Percentiles rank a stretch among this genome's conserved stretches.
These are phyloP conservation scores for Cochlearia excelsa DNA, from an alignment of 345 rosid species.

Conservation along the genomic window DNA sequence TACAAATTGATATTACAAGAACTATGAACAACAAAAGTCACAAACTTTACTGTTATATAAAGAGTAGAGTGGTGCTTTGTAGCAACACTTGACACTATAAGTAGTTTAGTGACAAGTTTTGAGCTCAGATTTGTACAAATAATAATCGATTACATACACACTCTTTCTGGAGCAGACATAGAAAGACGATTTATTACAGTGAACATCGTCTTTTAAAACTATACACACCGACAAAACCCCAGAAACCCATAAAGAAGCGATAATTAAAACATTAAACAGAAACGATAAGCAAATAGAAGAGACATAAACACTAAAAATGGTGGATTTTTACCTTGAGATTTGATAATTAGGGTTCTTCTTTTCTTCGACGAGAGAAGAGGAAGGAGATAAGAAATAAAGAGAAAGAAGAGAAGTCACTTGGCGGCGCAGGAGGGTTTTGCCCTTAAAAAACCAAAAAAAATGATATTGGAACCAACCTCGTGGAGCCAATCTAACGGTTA, in stretches of 20 bases:
- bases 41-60: no score
- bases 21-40: no score
- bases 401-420: conserved; percentile 5
- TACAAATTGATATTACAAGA: background rate
- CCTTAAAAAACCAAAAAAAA: conserved; percentile 13
- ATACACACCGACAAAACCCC: conserved; percentile 5
- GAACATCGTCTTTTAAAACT: background rate
- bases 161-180: conserved; percentile 2
- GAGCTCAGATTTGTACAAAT: no score
- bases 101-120: no score
- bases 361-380: conserved; percentile 9
- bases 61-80: no score
- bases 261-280: background rate
- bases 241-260: background rate
- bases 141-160: background rate
- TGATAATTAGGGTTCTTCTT: conserved; percentile 16
- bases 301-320: background rate
- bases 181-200: background rate
- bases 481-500: conserved; percentile 22
- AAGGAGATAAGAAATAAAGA: conserved; percentile 17
- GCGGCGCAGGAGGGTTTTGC: conserved; percentile 37
- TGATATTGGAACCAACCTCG: conserved; percentile 2
- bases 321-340: conserved; percentile 33
- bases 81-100: no score
- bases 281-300: background rate